These are phyloP conservation scores for Sporothrix humicola DNA, from an alignment of 2,329 filamentous ascomycete genomes.

Conservation along the genomic window DNA sequence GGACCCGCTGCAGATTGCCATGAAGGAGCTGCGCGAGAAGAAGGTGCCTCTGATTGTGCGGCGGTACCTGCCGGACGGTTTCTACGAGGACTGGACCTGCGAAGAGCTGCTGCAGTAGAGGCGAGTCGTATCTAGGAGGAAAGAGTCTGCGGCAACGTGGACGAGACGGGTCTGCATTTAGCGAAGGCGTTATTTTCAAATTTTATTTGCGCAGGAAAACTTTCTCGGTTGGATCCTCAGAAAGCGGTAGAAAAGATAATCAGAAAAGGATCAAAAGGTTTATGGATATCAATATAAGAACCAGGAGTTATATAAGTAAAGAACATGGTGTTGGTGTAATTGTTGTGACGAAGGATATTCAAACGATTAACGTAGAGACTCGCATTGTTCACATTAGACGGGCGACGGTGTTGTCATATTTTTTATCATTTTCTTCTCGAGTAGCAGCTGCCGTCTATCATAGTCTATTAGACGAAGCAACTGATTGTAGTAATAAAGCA, in stretches of 20 bases:
- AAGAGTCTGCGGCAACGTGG: background rate
- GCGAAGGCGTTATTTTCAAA: constrained; percentile 38
- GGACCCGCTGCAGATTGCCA: constrained; percentile 94
- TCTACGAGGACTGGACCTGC: constrained; percentile 99
- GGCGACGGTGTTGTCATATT: too few species aligned
- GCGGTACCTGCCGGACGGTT: constrained; percentile 95
- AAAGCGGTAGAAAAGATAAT: background rate
- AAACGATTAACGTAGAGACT: too few species aligned
- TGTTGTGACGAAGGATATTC: too few species aligned
- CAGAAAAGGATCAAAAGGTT: background rate
- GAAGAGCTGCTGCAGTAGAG: constrained; percentile 79
- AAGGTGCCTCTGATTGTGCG: constrained; percentile 97
- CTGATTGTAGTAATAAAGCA: background rate
- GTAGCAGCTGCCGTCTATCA: background rate
- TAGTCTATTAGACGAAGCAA: background rate
- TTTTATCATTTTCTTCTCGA: background rate
- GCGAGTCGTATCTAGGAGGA: background rate
- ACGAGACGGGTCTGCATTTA: constrained; percentile 36
- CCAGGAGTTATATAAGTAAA: too few species aligned
- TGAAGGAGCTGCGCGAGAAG: constrained; percentile 97
- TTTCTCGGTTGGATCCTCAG: constrained; percentile 1
- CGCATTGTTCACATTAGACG: too few species aligned
- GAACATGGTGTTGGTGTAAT: too few species aligned
- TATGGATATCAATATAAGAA: background rate
- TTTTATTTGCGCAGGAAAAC: constrained; percentile 4